Percentiles rank a stretch among this genome's conserved stretches.
phyloP scores from a whole-genome alignment of 768 basidiomycete genomes.

The Russula abietina region DNA sequence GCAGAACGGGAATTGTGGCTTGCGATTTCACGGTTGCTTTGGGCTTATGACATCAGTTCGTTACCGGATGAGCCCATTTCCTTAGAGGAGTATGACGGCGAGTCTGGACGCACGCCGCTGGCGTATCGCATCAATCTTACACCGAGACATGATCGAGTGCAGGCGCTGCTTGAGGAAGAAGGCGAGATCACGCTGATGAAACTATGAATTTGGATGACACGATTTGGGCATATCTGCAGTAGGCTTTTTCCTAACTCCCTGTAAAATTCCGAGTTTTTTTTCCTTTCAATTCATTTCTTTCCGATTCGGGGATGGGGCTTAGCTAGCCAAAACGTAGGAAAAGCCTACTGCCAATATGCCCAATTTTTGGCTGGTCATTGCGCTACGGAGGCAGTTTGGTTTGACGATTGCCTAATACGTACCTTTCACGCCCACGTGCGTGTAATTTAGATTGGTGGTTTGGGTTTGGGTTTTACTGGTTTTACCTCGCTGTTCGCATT shows the following conservation, averaged over 20 bases:
- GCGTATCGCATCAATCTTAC: constrained; percentile 35
- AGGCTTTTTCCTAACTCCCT: too few species aligned
- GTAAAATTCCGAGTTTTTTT: too few species aligned
- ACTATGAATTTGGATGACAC: constrained; percentile 4
- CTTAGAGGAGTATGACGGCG: constrained; percentile 42
- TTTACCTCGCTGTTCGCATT: too few species aligned
- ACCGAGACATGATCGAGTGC: constrained; percentile 27
- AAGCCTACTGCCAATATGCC: too few species aligned
- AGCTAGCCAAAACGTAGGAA: too few species aligned
- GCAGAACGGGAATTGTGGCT: constrained; percentile 44
- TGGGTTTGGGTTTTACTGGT: background rate
- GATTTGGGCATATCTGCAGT: too few species aligned
- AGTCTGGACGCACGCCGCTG: constrained; percentile 42
- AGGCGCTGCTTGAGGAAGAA: constrained; percentile 17
- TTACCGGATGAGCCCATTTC: constrained; percentile 40
- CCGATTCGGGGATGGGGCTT: too few species aligned
- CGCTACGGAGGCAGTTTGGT: background rate
- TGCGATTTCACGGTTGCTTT: constrained; percentile 42
- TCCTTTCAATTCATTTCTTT: too few species aligned
- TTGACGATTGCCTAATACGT: background rate
- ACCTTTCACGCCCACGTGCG: background rate
- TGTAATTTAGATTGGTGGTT: background rate
- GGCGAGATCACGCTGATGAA: constrained; percentile 21
- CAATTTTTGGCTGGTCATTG: background rate
- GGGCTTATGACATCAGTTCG: constrained; percentile 41